phyloP scores from a whole-genome alignment of 2,329 filamentous ascomycete species.

The Diplodia mutila region DNA sequence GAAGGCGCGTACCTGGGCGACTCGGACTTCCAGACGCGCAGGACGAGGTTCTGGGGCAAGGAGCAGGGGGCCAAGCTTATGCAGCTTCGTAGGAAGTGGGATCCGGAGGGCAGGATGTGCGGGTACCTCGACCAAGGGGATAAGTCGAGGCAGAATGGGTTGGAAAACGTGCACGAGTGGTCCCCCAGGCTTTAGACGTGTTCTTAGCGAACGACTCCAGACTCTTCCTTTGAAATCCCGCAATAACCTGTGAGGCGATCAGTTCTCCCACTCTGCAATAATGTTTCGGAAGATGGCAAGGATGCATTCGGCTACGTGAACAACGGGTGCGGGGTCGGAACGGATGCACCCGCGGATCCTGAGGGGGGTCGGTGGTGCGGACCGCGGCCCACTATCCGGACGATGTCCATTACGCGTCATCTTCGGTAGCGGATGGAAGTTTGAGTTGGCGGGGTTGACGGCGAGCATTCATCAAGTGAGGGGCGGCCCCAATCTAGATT shows the following conservation, averaged over 20 bases:
- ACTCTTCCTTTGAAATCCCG: neutral
- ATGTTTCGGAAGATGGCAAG: no score
- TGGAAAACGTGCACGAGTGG: slow-evolving; percentile 34
- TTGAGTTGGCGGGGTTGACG: neutral
- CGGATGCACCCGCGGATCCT: neutral
- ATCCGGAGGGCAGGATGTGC: slow-evolving; percentile 47
- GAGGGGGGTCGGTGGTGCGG: neutral
- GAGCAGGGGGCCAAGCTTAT: slow-evolving; percentile 48
- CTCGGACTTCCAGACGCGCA: slow-evolving; percentile 55
- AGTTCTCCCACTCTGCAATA: neutral
- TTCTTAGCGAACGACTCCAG: no score
- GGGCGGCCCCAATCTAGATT: neutral
- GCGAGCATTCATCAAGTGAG: neutral
- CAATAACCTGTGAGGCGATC: neutral
- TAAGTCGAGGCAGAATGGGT: slow-evolving; percentile 46
- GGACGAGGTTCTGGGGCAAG: slow-evolving; percentile 54
- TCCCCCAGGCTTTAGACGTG: slow-evolving; percentile 8
- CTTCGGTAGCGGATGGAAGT: no score
- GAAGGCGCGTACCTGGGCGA: slow-evolving; percentile 61
- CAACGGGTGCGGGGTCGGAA: neutral
- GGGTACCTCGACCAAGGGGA: slow-evolving; percentile 55
- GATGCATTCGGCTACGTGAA: neutral
- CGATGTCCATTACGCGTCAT: slow-evolving; percentile 1
- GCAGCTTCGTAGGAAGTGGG: slow-evolving; percentile 50
- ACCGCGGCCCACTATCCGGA: slow-evolving; percentile 20